Evolutionary conservation across 768 basidiomycete genomes (phyloP).

Genomic region (Podaxis pistillaris): DNA sequence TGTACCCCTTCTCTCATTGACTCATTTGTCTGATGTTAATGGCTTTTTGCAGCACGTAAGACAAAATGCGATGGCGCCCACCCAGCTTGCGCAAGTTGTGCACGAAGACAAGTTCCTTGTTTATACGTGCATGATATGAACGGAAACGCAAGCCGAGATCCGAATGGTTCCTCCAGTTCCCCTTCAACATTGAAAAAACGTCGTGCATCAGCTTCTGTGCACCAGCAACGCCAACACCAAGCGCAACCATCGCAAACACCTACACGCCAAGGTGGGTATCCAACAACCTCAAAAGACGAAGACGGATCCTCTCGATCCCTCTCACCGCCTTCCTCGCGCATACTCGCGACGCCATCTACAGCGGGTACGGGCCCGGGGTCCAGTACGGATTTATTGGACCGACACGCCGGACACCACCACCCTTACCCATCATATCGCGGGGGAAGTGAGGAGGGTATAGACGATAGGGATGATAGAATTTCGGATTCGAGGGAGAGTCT

Average conservation of each 20-base stretch:
- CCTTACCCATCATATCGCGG: slow-evolving; percentile 18
- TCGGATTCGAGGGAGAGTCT: slow-evolving; percentile 11
- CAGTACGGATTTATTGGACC: slow-evolving; percentile 18
- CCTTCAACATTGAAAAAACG: slow-evolving; percentile 43
- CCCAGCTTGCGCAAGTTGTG: slow-evolving; percentile 81
- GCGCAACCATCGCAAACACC: background rate
- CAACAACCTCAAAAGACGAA: slow-evolving; percentile 29
- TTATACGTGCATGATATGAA: slow-evolving; percentile 74
- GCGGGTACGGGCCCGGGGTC: slow-evolving; percentile 23
- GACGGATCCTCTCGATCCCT: slow-evolving; percentile 44
- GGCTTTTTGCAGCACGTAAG: slow-evolving; percentile 62
- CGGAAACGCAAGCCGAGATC: slow-evolving; percentile 21
- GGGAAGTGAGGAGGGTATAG: slow-evolving; percentile 11
- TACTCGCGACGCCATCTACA: slow-evolving; percentile 46
- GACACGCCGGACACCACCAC: slow-evolving; percentile 19
- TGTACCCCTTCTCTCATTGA: background rate
- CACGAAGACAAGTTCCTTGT: slow-evolving; percentile 71
- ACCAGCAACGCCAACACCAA: slow-evolving; percentile 3
- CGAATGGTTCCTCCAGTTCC: background rate
- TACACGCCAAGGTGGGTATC: slow-evolving; percentile 1
- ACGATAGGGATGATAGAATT: slow-evolving; percentile 14
- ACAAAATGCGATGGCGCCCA: slow-evolving; percentile 89
- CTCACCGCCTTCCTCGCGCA: slow-evolving; percentile 57
- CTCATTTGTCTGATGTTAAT: slow-evolving; percentile 1
- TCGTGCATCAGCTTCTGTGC: slow-evolving; percentile 48